Percentiles rank a stretch among this genome's conserved stretches.
Evolutionary conservation across 257 asterid genomes (phyloP).

Genomic region (Petunia axillaris): DNA sequence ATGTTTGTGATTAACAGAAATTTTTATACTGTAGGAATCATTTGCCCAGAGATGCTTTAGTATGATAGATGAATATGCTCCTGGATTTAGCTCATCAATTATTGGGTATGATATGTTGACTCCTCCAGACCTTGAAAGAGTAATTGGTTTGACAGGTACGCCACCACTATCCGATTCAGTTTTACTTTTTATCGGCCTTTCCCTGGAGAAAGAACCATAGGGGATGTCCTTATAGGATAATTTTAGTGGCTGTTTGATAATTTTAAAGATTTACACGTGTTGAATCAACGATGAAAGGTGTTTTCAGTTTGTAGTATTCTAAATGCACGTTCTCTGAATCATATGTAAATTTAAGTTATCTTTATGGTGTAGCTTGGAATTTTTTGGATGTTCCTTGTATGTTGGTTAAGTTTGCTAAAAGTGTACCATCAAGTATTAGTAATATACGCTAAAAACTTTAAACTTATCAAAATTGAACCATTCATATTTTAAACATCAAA

Average conservation of each 20-base stretch:
- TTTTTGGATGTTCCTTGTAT: neutral
- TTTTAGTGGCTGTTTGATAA: neutral
- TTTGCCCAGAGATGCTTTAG: slow-evolving; percentile 85
- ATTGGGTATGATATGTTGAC: slow-evolving; percentile 95
- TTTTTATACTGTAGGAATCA: slow-evolving; percentile 51
- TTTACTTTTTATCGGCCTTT: neutral
- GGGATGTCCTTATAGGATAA: neutral
- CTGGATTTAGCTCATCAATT: slow-evolving; percentile 81
- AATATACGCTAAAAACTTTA: neutral
- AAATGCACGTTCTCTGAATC: neutral
- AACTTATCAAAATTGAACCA: neutral
- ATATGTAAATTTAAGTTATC: neutral
- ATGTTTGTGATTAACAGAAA: slow-evolving; percentile 16
- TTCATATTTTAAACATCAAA: neutral
- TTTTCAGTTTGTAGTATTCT: neutral
- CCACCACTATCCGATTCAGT: slow-evolving; percentile 18
- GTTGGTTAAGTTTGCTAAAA: neutral
- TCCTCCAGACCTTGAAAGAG: slow-evolving; percentile 95
- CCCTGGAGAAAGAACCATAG: slow-evolving; percentile 6
- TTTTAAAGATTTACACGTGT: neutral
- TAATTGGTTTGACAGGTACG: slow-evolving; percentile 82
- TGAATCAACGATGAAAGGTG: neutral
- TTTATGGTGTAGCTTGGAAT: neutral
- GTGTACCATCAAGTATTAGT: neutral
- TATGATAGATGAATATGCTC: slow-evolving; percentile 87